phyloP scores from a whole-genome alignment of 1,139 yeast genomes.

The Ogataea hybrid region DNA sequence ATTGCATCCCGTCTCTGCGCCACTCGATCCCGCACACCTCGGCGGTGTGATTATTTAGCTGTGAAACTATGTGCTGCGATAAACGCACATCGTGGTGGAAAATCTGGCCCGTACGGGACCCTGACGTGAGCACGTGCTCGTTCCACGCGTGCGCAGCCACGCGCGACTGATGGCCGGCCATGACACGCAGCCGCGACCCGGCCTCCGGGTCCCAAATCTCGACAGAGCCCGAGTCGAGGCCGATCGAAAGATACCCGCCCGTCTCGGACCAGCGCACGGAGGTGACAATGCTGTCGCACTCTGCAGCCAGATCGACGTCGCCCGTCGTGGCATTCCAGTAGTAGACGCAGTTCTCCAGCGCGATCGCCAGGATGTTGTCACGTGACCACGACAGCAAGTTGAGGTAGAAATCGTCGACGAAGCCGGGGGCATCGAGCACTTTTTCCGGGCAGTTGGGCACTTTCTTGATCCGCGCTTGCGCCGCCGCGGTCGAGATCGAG shows the following conservation, averaged over 20 bases:
- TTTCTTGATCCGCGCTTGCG: constrained; percentile 50
- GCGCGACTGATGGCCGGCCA: constrained; percentile 70
- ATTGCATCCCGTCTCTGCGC: constrained; percentile 78
- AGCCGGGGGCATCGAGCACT: constrained; percentile 94
- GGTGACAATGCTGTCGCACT: constrained; percentile 59
- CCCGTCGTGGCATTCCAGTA: constrained; percentile 94
- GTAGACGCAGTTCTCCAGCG: constrained; percentile 79
- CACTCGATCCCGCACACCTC: constrained; percentile 94
- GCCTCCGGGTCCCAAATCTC: constrained; percentile 96
- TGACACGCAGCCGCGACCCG: constrained; percentile 69
- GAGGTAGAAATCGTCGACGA: constrained; percentile 88
- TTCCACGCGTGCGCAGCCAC: constrained; percentile 88
- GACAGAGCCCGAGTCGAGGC: constrained; percentile 77
- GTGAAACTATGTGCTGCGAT: constrained; percentile 67
- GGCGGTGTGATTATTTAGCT: constrained; percentile 68
- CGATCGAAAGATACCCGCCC: constrained; percentile 83
- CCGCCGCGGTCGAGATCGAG: constrained; percentile 33
- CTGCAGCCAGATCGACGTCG: constrained; percentile 63
- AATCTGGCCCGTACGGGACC: constrained; percentile 79
- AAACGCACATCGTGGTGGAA: constrained; percentile 93
- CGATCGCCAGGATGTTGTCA: constrained; percentile 83
- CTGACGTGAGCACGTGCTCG: constrained; percentile 76
- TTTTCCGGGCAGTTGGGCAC: constrained; percentile 89
- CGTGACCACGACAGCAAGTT: constrained; percentile 88
- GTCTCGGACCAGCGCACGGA: constrained; percentile 92